These are phyloP conservation scores for Neurospora terricola DNA, from an alignment of 495 filamentous ascomycete genomes.

Conservation along the genomic window DNA sequence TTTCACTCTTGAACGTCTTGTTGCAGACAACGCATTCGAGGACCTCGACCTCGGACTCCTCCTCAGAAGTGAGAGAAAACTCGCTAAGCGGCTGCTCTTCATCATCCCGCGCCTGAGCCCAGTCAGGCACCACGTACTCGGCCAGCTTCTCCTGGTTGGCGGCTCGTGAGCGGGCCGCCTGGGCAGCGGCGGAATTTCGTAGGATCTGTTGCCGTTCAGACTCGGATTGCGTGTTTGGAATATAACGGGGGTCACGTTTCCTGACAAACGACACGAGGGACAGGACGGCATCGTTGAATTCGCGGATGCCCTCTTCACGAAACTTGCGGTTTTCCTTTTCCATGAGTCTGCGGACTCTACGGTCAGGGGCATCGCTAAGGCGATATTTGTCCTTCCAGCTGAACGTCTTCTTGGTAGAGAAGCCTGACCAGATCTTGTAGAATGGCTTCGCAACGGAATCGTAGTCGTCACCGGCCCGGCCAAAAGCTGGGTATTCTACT, in stretches of 20 bases:
- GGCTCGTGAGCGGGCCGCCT: conserved; percentile 74
- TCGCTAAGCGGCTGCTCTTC: conserved; percentile 30
- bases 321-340: conserved; percentile 89
- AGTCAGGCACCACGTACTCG: conserved; percentile 60
- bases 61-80: conserved; percentile 33
- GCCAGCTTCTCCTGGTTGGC: conserved; percentile 65
- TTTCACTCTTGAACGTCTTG: conserved; percentile 90
- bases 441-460: conserved; percentile 67
- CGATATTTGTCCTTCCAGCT: conserved; percentile 81
- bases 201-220: conserved; percentile 70
- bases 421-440: conserved; percentile 71
- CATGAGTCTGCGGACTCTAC: conserved; percentile 71
- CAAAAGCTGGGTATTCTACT: conserved; percentile 71
- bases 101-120: conserved; percentile 53
- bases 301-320: conserved; percentile 70
- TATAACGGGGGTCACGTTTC: conserved; percentile 83
- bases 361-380: conserved; percentile 76
- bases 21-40: conserved; percentile 88
- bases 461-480: conserved; percentile 53
- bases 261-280: conserved; percentile 83
- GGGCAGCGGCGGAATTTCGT: conserved; percentile 67
- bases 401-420: conserved; percentile 77
- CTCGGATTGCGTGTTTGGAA: conserved; percentile 55
- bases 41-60: conserved; percentile 49
- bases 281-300: conserved; percentile 88